Percentiles rank a stretch among this genome's conserved stretches.
phyloP scores from a whole-genome alignment of 2,329 filamentous ascomycete genomes.

The Neocucurbitaria cava region DNA sequence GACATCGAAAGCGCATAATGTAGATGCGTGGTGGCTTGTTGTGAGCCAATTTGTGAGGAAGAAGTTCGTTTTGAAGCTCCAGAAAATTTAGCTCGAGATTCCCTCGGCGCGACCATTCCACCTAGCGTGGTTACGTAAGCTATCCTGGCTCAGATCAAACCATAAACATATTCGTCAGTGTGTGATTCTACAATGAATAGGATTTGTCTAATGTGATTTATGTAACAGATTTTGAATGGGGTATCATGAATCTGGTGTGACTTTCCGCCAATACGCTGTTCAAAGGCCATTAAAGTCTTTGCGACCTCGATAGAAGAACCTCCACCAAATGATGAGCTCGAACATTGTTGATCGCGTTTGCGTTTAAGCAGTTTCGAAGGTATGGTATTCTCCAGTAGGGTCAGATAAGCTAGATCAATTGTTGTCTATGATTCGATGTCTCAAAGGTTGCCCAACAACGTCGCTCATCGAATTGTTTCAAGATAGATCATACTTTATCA shows the following conservation, averaged over 20 bases:
- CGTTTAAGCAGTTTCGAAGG: no score
- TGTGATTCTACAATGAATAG: background rate
- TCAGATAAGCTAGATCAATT: no score
- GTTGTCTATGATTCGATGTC: no score
- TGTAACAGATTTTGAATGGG: background rate
- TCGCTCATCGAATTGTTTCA: no score
- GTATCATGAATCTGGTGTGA: background rate
- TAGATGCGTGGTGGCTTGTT: constrained; percentile 22
- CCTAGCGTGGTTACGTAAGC: constrained; percentile 28
- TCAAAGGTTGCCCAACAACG: no score
- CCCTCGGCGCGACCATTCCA: constrained; percentile 20
- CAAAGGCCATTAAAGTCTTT: background rate
- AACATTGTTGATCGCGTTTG: background rate
- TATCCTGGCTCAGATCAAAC: no score
- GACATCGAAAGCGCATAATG: constrained; percentile 16
- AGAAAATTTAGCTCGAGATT: constrained; percentile 32
- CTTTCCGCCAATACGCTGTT: background rate
- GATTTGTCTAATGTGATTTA: background rate
- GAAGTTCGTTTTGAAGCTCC: constrained; percentile 21
- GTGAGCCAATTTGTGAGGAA: constrained; percentile 6
- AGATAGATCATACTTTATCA: no score
- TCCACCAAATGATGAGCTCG: background rate
- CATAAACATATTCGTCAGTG: no score
- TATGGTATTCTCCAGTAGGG: no score
- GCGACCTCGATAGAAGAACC: background rate